Evolutionary conservation across 2,329 filamentous ascomycete genomes (phyloP).

Genomic region (Dendryphion nanum): DNA sequence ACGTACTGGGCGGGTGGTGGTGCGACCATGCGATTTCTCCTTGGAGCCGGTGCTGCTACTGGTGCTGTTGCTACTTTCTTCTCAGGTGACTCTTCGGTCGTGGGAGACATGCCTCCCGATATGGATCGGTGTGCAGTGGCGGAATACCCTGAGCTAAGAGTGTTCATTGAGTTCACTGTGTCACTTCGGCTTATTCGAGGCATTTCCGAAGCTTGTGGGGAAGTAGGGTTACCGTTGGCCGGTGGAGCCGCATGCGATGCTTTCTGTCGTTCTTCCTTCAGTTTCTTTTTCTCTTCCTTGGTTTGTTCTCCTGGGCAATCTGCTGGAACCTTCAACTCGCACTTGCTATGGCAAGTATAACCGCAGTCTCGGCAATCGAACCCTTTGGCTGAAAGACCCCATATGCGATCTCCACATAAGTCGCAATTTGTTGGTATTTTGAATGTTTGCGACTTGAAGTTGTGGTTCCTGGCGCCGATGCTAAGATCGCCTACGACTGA

Average conservation of each 20-base stretch:
- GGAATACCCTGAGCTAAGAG: conserved; percentile 80
- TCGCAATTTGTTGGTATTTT: conserved; percentile 99
- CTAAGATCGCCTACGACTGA: conserved; percentile 88
- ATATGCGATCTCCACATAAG: conserved; percentile 92
- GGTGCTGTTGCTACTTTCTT: conserved; percentile 24
- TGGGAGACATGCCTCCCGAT: conserved; percentile 57
- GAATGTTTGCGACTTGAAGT: conserved; percentile 98
- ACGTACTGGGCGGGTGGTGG: conserved; percentile 83
- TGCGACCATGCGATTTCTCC: conserved; percentile 74
- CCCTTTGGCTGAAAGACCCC: conserved; percentile 94
- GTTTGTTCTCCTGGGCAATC: conserved; percentile 91
- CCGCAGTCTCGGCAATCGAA: conserved; percentile 96
- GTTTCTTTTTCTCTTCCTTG: conserved; percentile 93
- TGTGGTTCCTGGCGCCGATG: conserved; percentile 88
- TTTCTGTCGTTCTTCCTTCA: conserved; percentile 83
- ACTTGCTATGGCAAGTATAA: conserved; percentile 98
- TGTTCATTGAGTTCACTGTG: conserved; percentile 77
- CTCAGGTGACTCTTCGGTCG: conserved; percentile 50
- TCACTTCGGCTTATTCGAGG: conserved; percentile 74
- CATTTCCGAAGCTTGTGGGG: conserved; percentile 58
- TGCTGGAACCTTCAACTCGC: conserved; percentile 96
- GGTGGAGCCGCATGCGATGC: conserved; percentile 61
- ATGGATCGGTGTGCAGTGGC: conserved; percentile 75
- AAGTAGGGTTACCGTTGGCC: conserved; percentile 39
- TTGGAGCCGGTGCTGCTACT: conserved; percentile 23